A percentile compares a stretch with the other conserved stretches of the same genome.
Conservation (phyloP, 2,329 filamentous ascomycete species). For the Alternaria panax region DNA sequence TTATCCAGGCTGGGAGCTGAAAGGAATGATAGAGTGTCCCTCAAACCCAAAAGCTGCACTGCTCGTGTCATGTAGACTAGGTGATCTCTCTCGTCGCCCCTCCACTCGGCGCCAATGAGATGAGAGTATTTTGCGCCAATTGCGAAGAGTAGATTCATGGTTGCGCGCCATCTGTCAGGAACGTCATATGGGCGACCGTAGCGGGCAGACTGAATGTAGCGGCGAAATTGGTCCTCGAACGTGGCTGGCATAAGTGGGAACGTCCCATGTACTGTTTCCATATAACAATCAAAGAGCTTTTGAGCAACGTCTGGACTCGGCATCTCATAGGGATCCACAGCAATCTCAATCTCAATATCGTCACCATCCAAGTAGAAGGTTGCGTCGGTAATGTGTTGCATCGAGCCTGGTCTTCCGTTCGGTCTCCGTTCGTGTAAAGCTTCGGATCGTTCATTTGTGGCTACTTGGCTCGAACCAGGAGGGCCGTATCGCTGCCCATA, state of each 20-base stretch:
- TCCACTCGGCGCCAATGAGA: slow-evolving; percentile 38
- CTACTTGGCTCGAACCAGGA: slow-evolving; percentile 21
- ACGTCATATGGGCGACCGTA: slow-evolving; percentile 17
- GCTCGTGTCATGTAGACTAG: slow-evolving; percentile 48
- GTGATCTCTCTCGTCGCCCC: slow-evolving; percentile 45
- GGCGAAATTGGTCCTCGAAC: slow-evolving; percentile 32
- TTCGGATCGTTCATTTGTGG: slow-evolving; percentile 19
- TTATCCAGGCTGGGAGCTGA: slow-evolving; percentile 46
- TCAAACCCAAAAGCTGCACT: slow-evolving; percentile 33
- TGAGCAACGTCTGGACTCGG: slow-evolving; percentile 44
- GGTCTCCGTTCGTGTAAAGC: slow-evolving; percentile 31
- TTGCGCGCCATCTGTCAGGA: slow-evolving; percentile 43
- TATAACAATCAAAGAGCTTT: slow-evolving; percentile 46
- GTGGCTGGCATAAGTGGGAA: slow-evolving; percentile 38
- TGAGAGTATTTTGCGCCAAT: slow-evolving; percentile 52
- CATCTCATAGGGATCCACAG: slow-evolving; percentile 38
- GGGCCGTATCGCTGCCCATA: slow-evolving; percentile 28
- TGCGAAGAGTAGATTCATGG: slow-evolving; percentile 53
- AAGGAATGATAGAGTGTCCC: slow-evolving; percentile 26
- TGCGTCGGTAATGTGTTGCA: slow-evolving; percentile 32
- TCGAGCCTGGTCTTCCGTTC: slow-evolving; percentile 12
- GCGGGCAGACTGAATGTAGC: slow-evolving; percentile 17
- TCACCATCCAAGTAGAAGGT: slow-evolving; percentile 49
- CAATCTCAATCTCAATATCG: slow-evolving; percentile 32
- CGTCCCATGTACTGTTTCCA: slow-evolving; percentile 46